Evolutionary conservation across 2,329 filamentous ascomycete species (phyloP).

Genomic region (Venturia pyrina): DNA sequence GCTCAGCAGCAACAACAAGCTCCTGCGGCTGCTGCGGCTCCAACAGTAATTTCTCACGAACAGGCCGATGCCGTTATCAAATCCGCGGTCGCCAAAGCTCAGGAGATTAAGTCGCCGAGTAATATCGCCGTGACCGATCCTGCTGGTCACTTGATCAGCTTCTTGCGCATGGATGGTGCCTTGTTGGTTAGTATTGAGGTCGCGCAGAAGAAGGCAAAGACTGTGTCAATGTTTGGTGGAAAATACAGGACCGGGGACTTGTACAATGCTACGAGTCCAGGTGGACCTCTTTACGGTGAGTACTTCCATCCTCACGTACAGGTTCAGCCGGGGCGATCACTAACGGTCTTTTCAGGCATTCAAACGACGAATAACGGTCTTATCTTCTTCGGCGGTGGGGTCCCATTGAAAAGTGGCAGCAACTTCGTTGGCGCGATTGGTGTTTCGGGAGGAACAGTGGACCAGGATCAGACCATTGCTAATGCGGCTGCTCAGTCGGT

Average conservation of each 20-base stretch:
- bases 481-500: conserved; percentile 15
- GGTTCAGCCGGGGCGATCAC: conserved; percentile 17
- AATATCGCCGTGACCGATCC: conserved; percentile 24
- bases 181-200: conserved; percentile 22
- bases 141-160: conserved; percentile 21
- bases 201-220: conserved; percentile 22
- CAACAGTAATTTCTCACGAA: conserved; percentile 1
- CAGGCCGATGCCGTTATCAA: conserved; percentile 20
- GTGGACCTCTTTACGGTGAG: conserved; percentile 12
- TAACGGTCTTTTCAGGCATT: conserved; percentile 17
- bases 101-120: conserved; percentile 18
- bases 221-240: conserved; percentile 22
- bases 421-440: conserved; percentile 22
- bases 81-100: conserved; percentile 19
- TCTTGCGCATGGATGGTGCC: conserved; percentile 23
- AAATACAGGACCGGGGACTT: conserved; percentile 9
- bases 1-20: background rate
- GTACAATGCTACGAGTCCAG: conserved; percentile 5
- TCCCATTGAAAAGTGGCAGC: conserved; percentile 21
- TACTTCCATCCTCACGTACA: conserved; percentile 14
- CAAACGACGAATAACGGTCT: conserved; percentile 22
- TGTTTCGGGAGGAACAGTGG: conserved; percentile 21
- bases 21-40: background rate
- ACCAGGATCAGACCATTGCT: conserved; percentile 21
- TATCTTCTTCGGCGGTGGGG: conserved; percentile 21